phyloP scores from a whole-genome alignment of 768 basidiomycete genomes.

The Calocera viscosa region DNA sequence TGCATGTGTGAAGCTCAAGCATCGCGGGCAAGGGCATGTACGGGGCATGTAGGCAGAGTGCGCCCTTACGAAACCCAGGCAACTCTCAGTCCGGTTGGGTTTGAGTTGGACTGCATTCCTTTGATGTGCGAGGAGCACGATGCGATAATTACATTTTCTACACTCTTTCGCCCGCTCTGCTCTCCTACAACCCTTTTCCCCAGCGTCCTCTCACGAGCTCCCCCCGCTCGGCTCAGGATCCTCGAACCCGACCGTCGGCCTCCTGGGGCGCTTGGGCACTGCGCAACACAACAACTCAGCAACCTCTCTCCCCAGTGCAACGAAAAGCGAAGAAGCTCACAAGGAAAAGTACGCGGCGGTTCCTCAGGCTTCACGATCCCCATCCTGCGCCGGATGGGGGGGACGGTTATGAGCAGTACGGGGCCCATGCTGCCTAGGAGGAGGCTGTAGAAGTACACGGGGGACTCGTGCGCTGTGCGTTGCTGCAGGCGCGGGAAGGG shows the following conservation, averaged over 20 bases:
- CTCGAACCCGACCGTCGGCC: background rate
- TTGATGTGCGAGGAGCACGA: too few relatives aligned
- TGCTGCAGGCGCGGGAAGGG: too few relatives aligned
- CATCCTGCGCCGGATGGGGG: slow-evolving; percentile 63
- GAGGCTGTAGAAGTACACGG: slow-evolving; percentile 80
- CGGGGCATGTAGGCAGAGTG: too few relatives aligned
- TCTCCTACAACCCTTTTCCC: too few relatives aligned
- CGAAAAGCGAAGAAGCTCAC: slow-evolving; percentile 35
- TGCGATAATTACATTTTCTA: background rate
- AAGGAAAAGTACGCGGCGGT: slow-evolving; percentile 63
- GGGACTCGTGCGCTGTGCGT: slow-evolving; percentile 81
- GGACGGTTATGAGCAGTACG: slow-evolving; percentile 54
- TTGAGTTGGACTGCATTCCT: too few relatives aligned
- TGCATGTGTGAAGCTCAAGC: too few relatives aligned
- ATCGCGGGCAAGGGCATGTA: too few relatives aligned
- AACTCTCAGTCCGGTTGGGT: too few relatives aligned
- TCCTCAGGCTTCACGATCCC: slow-evolving; percentile 55
- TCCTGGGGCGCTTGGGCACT: background rate
- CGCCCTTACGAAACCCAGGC: too few relatives aligned
- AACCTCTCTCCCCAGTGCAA: background rate
- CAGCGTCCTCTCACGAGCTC: background rate
- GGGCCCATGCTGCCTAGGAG: slow-evolving; percentile 65
- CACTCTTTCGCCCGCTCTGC: too few relatives aligned
- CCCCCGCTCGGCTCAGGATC: background rate
- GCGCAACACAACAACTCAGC: background rate